Percentiles rank a stretch among this genome's conserved stretches.
phyloP scores from a whole-genome alignment of 140 eudicot species.

The Bidens hawaiensis region DNA sequence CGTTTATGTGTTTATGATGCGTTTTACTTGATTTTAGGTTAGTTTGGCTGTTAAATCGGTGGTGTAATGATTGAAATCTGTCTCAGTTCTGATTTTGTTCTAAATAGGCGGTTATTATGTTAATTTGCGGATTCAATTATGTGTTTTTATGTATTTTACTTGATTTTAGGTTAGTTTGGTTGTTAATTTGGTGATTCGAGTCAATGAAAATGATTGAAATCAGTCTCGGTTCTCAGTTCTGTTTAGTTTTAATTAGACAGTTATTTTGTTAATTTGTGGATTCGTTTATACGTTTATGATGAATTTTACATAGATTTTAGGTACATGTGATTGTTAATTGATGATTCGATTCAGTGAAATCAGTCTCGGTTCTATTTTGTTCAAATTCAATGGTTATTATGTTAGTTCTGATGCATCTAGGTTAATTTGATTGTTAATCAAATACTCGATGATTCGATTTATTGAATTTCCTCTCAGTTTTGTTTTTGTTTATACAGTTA shows the following conservation, averaged over 20 bases:
- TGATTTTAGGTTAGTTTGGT: neutral
- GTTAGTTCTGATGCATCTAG: neutral
- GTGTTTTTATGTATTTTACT: neutral
- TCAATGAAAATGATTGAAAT: neutral
- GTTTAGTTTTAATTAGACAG: neutral
- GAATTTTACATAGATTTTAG: no score
- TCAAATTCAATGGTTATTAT: neutral
- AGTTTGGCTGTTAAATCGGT: neutral
- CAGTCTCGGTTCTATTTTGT: no score
- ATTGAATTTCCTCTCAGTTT: no score
- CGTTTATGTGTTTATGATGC: no score
- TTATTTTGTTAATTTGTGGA: no score
- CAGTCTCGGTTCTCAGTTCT: neutral
- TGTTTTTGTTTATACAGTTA: neutral
- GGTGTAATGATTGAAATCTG: neutral
- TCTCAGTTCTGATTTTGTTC: neutral
- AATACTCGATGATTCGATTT: no score
- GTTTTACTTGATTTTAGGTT: neutral
- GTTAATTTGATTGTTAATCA: no score
- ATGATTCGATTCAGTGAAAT: no score
- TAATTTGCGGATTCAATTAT: neutral
- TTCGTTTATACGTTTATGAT: no score
- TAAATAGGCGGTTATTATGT: neutral
- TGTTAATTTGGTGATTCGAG: neutral
- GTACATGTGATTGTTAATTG: no score